These are phyloP conservation scores for Phialophora chinensis DNA, from an alignment of 2,329 filamentous ascomycete genomes.

Conservation along the genomic window DNA sequence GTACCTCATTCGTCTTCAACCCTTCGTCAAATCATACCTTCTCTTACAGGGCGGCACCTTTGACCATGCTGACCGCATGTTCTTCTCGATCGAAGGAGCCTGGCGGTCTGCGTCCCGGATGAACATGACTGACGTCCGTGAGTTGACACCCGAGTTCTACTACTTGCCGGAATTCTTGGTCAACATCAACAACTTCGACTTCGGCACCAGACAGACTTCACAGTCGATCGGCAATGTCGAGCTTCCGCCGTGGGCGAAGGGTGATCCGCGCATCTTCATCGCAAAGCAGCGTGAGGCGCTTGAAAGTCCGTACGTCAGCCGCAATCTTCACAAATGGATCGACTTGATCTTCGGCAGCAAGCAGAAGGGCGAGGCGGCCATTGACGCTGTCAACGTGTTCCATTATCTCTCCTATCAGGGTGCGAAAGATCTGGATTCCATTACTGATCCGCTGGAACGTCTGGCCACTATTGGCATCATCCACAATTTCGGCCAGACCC, in stretches of 20 bases:
- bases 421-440: conserved; percentile 88
- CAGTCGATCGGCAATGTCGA: conserved; percentile 82
- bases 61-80: conserved; percentile 92
- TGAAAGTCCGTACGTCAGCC: conserved; percentile 89
- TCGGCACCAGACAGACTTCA: conserved; percentile 82
- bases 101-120: conserved; percentile 89
- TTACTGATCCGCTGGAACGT: conserved; percentile 84
- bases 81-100: conserved; percentile 88
- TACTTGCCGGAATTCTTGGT: conserved; percentile 92
- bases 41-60: conserved; percentile 94
- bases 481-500: conserved; percentile 98
- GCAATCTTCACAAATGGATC: conserved; percentile 91
- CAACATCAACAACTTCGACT: conserved; percentile 95
- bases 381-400: conserved; percentile 93
- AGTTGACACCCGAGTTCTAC: conserved; percentile 96
- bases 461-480: conserved; percentile 93
- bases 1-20: conserved; percentile 91
- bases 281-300: conserved; percentile 93
- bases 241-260: conserved; percentile 96
- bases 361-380: conserved; percentile 87
- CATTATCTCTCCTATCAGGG: conserved; percentile 95
- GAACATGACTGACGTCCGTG: conserved; percentile 92
- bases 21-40: conserved; percentile 94
- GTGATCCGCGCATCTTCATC: conserved; percentile 93
- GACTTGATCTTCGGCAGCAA: conserved; percentile 94